Evolutionary conservation across 2,329 filamentous ascomycete genomes (phyloP).

Genomic region (Tricladium varicosporioides): DNA sequence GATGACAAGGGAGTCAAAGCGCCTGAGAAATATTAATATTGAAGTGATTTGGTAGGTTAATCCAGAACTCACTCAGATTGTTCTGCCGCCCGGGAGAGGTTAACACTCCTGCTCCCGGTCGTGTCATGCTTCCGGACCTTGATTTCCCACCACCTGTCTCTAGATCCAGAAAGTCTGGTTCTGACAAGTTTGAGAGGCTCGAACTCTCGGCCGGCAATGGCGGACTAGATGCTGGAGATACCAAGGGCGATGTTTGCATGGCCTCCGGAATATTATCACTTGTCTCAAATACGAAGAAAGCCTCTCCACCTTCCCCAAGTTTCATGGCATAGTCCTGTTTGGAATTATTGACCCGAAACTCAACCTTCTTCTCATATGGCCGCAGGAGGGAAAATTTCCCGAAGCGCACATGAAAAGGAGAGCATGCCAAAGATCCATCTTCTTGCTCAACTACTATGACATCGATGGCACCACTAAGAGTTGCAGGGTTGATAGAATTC

Average conservation of each 20-base stretch:
- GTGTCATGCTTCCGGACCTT: slow-evolving; percentile 37
- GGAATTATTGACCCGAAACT: slow-evolving; percentile 89
- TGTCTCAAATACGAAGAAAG: slow-evolving; percentile 98
- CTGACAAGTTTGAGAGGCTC: slow-evolving; percentile 51
- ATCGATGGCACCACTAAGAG: slow-evolving; percentile 95
- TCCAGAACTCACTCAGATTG: slow-evolving; percentile 29
- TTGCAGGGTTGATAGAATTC: slow-evolving; percentile 99
- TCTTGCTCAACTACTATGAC: slow-evolving; percentile 97
- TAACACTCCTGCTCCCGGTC: slow-evolving; percentile 45
- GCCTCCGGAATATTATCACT: slow-evolving; percentile 87
- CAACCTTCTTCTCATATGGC: slow-evolving; percentile 97
- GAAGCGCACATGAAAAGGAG: slow-evolving; percentile 97
- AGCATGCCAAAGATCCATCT: slow-evolving; percentile 86
- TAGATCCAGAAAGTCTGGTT: slow-evolving; percentile 69
- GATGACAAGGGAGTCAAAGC: slow-evolving; percentile 50
- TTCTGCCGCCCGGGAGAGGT: slow-evolving; percentile 32
- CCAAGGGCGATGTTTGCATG: slow-evolving; percentile 89
- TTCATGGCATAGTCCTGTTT: slow-evolving; percentile 98
- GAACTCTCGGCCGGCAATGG: slow-evolving; percentile 52
- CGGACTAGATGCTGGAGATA: slow-evolving; percentile 86
- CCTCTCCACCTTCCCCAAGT: slow-evolving; percentile 93
- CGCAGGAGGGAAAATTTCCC: slow-evolving; percentile 96
- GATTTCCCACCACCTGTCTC: slow-evolving; percentile 41
- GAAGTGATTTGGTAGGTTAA: too few relatives aligned
- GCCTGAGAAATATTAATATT: slow-evolving; percentile 26